Conservation (phyloP, 2,329 filamentous ascomycete genomes). For the Moelleriella libera region DNA sequence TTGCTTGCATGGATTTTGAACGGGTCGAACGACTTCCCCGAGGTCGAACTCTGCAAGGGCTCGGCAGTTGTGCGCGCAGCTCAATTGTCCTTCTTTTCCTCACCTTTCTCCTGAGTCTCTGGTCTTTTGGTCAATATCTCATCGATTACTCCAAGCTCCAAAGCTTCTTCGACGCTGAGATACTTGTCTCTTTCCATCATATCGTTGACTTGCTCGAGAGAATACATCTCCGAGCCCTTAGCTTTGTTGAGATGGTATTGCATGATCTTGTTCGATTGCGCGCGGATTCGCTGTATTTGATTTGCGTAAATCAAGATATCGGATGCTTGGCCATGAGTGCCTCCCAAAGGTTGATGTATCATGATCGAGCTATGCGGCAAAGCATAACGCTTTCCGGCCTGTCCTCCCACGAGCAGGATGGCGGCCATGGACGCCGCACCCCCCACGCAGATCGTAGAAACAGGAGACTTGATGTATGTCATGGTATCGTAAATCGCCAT, state of each 20-base stretch:
- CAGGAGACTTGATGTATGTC: conserved; percentile 86
- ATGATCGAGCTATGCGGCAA: conserved; percentile 92
- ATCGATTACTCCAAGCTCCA: conserved; percentile 84
- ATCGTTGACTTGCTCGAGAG: conserved; percentile 71
- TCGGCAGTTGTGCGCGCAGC: too few species aligned
- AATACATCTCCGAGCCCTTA: conserved; percentile 61
- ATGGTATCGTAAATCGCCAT: conserved; percentile 97
- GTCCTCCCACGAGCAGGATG: conserved; percentile 73
- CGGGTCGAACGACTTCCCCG: too few species aligned
- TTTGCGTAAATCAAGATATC: conserved; percentile 97
- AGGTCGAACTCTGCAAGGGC: too few species aligned
- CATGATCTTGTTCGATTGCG: conserved; percentile 84
- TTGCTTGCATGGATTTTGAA: too few species aligned
- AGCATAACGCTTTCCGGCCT: conserved; percentile 71
- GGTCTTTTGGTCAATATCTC: conserved; percentile 62
- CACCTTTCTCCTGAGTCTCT: conserved; percentile 19
- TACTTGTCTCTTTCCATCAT: conserved; percentile 98
- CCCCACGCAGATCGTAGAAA: conserved; percentile 89
- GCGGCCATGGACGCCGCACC: conserved; percentile 93
- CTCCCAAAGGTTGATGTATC: conserved; percentile 88
- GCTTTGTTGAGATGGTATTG: conserved; percentile 68
- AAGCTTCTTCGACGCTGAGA: conserved; percentile 74
- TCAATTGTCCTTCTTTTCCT: conserved; percentile 4
- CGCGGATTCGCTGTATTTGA: conserved; percentile 78
- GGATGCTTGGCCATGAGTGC: conserved; percentile 48